These are phyloP conservation scores for Scalesia atractyloides DNA, from an alignment of 129 eudicot genomes.

Conservation along the genomic window DNA sequence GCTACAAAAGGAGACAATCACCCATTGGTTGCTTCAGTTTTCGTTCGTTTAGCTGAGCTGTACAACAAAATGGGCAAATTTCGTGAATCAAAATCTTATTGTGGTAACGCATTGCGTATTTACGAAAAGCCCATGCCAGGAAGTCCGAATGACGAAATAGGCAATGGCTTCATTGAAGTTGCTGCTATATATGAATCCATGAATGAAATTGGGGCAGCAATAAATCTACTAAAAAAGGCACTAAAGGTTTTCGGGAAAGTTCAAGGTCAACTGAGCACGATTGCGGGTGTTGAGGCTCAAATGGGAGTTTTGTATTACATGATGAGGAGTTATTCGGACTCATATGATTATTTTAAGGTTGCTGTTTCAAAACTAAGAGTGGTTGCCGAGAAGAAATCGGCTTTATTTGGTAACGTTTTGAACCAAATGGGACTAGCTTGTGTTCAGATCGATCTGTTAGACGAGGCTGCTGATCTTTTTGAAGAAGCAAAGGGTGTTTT, in stretches of 20 bases:
- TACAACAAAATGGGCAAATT: slow-evolving; percentile 82
- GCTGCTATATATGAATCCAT: slow-evolving; percentile 82
- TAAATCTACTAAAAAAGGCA: slow-evolving; percentile 65
- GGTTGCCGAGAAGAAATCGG: slow-evolving; percentile 70
- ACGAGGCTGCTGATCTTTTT: slow-evolving; percentile 88
- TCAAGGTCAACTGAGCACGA: slow-evolving; percentile 62
- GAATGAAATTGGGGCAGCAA: slow-evolving; percentile 65
- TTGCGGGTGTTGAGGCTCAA: slow-evolving; percentile 92
- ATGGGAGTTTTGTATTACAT: slow-evolving; percentile 78
- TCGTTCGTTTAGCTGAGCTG: slow-evolving; percentile 80
- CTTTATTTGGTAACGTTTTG: slow-evolving; percentile 66
- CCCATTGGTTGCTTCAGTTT: slow-evolving; percentile 74
- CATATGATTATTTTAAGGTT: slow-evolving; percentile 58
- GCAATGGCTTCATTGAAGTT: slow-evolving; percentile 80
- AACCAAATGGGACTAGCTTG: slow-evolving; percentile 91
- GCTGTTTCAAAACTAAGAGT: slow-evolving; percentile 60
- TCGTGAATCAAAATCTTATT: slow-evolving; percentile 77
- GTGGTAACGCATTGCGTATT: slow-evolving; percentile 66
- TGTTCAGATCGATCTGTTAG: slow-evolving; percentile 57
- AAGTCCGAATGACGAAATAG: slow-evolving; percentile 64
- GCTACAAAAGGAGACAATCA: slow-evolving; percentile 77
- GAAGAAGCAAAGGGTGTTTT: slow-evolving; percentile 81
- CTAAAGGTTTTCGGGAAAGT: slow-evolving; percentile 52
- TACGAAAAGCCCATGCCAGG: slow-evolving; percentile 60
- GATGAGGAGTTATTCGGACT: slow-evolving; percentile 56